Conservation (phyloP, 2,329 filamentous ascomycete genomes). For the Pestalotiopsis sp. region DNA sequence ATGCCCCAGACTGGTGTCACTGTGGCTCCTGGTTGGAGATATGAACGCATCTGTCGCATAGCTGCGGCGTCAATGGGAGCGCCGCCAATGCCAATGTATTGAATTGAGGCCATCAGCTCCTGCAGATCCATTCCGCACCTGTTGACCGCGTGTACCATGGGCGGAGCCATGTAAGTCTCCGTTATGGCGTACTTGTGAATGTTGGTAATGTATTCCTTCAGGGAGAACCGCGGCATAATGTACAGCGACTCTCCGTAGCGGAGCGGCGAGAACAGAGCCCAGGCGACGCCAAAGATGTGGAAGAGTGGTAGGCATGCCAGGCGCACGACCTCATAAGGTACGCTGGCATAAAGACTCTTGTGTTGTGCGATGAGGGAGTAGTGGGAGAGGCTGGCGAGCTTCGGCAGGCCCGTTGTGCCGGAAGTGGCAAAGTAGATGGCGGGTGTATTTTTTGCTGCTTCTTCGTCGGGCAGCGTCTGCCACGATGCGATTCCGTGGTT, state of each 20-base stretch:
- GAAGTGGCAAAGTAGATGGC: constrained; percentile 5
- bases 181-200: constrained; percentile 2
- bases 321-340: background rate
- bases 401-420: constrained; percentile 7
- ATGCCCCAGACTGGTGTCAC: constrained; percentile 1
- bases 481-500: background rate
- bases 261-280: background rate
- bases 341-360: background rate
- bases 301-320: constrained; percentile 4
- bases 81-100: constrained; percentile 4
- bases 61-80: constrained; percentile 4
- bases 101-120: background rate
- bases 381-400: constrained; percentile 10
- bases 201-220: background rate
- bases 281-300: constrained; percentile 10
- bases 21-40: background rate
- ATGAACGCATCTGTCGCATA: background rate
- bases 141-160: background rate
- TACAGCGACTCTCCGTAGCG: constrained; percentile 5
- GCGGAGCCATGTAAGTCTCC: constrained; percentile 8
- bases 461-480: background rate
- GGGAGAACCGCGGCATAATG: constrained; percentile 3
- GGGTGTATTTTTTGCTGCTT: background rate
- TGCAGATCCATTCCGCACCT: background rate
- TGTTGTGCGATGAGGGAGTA: constrained; percentile 6